Conservation (phyloP, 495 filamentous ascomycete genomes). For the Sordaria brevicollis region DNA sequence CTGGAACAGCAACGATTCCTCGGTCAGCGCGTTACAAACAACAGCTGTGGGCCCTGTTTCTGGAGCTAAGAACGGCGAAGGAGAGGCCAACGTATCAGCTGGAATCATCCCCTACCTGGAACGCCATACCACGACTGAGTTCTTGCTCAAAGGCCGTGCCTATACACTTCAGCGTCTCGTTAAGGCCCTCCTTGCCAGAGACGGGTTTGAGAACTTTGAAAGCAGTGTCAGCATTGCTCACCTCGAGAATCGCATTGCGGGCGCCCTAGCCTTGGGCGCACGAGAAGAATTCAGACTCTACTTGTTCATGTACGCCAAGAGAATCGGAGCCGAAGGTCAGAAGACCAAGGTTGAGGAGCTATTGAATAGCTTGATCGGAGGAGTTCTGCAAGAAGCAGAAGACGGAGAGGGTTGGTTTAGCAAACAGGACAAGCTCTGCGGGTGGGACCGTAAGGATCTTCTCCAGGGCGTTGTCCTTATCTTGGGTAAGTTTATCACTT, state of each 20-base stretch:
- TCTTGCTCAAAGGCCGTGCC: conserved; percentile 81
- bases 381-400: conserved; percentile 47
- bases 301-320: conserved; percentile 91
- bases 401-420: conserved; percentile 45
- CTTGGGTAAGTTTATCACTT: conserved; percentile 57
- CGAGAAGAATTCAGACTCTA: conserved; percentile 87
- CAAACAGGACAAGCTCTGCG: conserved; percentile 62
- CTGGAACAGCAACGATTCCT: conserved; percentile 91
- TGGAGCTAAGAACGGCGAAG: conserved; percentile 22
- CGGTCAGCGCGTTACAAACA: conserved; percentile 65
- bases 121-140: conserved; percentile 86
- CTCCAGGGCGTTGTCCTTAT: conserved; percentile 84
- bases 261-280: conserved; percentile 72
- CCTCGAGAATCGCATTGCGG: conserved; percentile 88
- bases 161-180: conserved; percentile 82
- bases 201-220: conserved; percentile 89
- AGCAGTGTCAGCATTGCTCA: conserved; percentile 86
- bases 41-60: conserved; percentile 45
- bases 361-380: conserved; percentile 66
- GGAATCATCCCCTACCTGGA: conserved; percentile 90
- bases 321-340: conserved; percentile 81
- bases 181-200: conserved; percentile 70
- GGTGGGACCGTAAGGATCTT: conserved; percentile 77
- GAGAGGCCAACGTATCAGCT: conserved; percentile 62
- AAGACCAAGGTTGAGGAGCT: conserved; percentile 87